Percentiles rank a stretch among this genome's conserved stretches.
These are phyloP conservation scores for Boletus subparvulus DNA, from an alignment of 768 basidiomycete species.

Conservation along the genomic window DNA sequence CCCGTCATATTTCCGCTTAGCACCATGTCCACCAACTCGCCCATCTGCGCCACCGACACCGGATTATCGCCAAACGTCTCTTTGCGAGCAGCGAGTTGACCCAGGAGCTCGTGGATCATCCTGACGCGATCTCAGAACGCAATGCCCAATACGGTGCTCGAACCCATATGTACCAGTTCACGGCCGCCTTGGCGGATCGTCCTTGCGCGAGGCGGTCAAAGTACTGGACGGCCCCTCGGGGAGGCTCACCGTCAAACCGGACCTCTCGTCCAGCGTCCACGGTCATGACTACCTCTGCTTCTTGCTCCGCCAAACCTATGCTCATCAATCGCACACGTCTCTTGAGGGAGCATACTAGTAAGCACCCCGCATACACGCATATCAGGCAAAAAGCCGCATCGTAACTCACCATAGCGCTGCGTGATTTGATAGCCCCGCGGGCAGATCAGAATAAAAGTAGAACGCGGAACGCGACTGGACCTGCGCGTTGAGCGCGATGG, in stretches of 20 bases:
- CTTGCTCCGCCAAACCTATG: constrained; percentile 56
- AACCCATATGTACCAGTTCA: constrained; percentile 70
- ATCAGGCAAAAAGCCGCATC: neutral
- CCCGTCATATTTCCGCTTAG: constrained; percentile 69
- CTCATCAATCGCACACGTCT: constrained; percentile 56
- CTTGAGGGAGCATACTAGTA: constrained; percentile 56
- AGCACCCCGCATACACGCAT: constrained; percentile 39
- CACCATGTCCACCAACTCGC: constrained; percentile 77
- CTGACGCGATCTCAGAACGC: constrained; percentile 38
- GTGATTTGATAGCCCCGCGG: constrained; percentile 97
- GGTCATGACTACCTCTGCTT: constrained; percentile 72
- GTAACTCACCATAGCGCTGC: constrained; percentile 76
- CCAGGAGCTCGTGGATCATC: constrained; percentile 87
- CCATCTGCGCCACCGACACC: constrained; percentile 62
- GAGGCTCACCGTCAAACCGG: constrained; percentile 55
- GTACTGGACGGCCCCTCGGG: constrained; percentile 63
- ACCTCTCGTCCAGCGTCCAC: constrained; percentile 68
- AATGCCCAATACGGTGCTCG: neutral
- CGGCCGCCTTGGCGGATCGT: constrained; percentile 66
- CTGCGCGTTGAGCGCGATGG: constrained; percentile 67
- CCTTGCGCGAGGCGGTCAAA: constrained; percentile 67
- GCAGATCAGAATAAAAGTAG: constrained; percentile 95
- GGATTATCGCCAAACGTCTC: constrained; percentile 58
- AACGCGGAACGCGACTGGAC: constrained; percentile 77
- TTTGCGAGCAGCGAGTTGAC: constrained; percentile 63